Base-by-base conservation (phyloP, 2,329 filamentous ascomycete genomes). In the Epichloe sibirici region DNA sequence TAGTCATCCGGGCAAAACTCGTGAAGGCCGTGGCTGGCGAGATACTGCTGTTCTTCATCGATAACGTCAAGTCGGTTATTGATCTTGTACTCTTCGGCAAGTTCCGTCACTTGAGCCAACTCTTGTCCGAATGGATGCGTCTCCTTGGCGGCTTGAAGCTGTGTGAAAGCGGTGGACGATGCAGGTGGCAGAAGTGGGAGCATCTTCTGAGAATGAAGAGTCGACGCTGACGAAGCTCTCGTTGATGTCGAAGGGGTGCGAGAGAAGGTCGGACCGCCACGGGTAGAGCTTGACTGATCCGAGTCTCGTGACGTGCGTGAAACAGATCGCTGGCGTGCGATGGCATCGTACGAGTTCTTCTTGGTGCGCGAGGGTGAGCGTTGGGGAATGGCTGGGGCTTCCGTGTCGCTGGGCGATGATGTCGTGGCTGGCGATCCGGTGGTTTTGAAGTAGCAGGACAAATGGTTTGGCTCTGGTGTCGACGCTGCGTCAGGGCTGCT, bases 351-450 rank as follows among this genome's bases (percentile, higher is more conserved):
- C 0, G 76, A 76, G 5, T 85, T 85, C 66, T 88, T 85, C 74
- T 95, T 96, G 61, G 88, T 95, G 71, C 96, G 91, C 9, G 88
- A 91, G 3, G 86, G 79, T 2, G 90, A 84, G 53, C 91, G 82
- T 65, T 81, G 77, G 4, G 91, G 91, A 55, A 96, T 83, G 15
- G 73, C 71, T 11, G 71, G 69, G 3, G 72, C 66, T 3, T 74
- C 65, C 44, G 68, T 61, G 58, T 76, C 54, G 47, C 51, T 55
- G 45, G 58, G 52, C 59, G 66, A 62, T 2, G 44, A 25, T 31
- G 44, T 34, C 21, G 25, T 45, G 5, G 72, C 59, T 54, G 68
- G 67, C 57, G 74, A 73, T 48, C 70, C 69, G 8, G 79, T 72
- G n/a, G 76, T 72, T 49, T 75, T 76, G 62, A 86, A 81, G 59